These are phyloP conservation scores for Linanthus parryae DNA, from an alignment of 148 eudicot genomes.

Conservation along the genomic window DNA sequence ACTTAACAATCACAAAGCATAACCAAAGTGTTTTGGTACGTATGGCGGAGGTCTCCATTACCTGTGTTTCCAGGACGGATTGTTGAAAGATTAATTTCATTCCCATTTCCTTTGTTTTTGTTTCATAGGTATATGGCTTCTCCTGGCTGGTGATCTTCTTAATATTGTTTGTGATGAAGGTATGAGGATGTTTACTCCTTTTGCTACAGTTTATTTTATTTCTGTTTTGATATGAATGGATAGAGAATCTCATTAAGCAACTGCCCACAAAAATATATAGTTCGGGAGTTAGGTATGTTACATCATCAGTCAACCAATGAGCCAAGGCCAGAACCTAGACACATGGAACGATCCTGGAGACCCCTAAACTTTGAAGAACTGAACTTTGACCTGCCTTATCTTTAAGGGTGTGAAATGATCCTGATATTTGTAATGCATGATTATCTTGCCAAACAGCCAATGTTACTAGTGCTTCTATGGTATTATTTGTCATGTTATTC, in stretches of 20 bases:
- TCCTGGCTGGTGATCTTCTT: slow-evolving; percentile 17
- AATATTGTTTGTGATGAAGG: slow-evolving; percentile 13
- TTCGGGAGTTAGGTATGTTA: too few relatives aligned
- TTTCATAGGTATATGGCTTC: slow-evolving; percentile 11
- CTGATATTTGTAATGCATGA: too few relatives aligned
- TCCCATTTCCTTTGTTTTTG: not conserved
- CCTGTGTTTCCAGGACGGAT: not conserved
- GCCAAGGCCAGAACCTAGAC: too few relatives aligned
- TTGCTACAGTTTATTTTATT: not conserved
- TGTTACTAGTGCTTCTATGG: too few relatives aligned
- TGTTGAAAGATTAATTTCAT: not conserved
- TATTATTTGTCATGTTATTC: too few relatives aligned
- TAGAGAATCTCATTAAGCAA: not conserved
- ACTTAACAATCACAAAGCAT: slow-evolving; percentile 25
- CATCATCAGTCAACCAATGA: too few relatives aligned
- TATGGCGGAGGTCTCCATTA: not conserved
- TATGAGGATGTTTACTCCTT: not conserved
- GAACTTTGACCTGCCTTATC: too few relatives aligned
- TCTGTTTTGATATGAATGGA: not conserved
- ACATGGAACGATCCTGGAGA: too few relatives aligned
- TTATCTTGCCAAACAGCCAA: too few relatives aligned
- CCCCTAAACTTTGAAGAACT: too few relatives aligned
- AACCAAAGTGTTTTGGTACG: slow-evolving; percentile 10
- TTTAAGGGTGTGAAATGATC: too few relatives aligned
- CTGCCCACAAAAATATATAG: too few relatives aligned